Evolutionary conservation across 192 early-diverging fungal genomes (phyloP), one percentile per base, ranked within the genome.

Genomic region (Lobosporangium transversale): DNA sequence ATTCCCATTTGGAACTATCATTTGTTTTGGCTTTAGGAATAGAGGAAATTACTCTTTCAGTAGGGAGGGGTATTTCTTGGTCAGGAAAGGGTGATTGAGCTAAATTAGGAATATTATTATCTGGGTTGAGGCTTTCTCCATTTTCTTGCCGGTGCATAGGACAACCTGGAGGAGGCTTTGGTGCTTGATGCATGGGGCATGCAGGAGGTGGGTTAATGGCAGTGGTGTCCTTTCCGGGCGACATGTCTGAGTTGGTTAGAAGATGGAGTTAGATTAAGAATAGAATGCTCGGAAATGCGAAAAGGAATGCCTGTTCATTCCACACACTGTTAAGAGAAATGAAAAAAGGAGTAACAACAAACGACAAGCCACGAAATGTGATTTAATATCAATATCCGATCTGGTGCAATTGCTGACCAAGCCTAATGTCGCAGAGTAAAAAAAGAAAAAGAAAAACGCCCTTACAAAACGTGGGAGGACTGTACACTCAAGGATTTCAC

Each of bases 81-180:
- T 86, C 90, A 0, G 70, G 50, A 29, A 91, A 85, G 40, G 83
- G 88, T 21, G 68, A 57, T 65, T 99, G 94, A 6, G 87, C 61
- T 17, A 96, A 81, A 17, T 87, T 67, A 3, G 97, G 97, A 87
- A 99, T 97, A 87, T 93, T 94, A 86, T 99, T 99, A 30, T 88
- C 84, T 5, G 92, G 89, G 66, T 94, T 94, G n/a, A 97, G 66
- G 14, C 54, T 62, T 42, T 75, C 81, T 6, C 79, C 79, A 18
- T 62, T 58, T 10, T 70, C 47, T 6, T 62, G 59, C 10, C 76
- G 71, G 50, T 86, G 80, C 81, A 86, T 83, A 18, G 84, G 84
- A 32, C 84, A 83, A 26, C 75, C 73, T 58, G 82, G 70, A 54
- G 79, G 82, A 23, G 79, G 79, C 29, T 64, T 66, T 18, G 80